These are phyloP conservation scores for Tolypocladium inflatum DNA, from an alignment of 2,329 filamentous ascomycete species.

Conservation along the genomic window DNA sequence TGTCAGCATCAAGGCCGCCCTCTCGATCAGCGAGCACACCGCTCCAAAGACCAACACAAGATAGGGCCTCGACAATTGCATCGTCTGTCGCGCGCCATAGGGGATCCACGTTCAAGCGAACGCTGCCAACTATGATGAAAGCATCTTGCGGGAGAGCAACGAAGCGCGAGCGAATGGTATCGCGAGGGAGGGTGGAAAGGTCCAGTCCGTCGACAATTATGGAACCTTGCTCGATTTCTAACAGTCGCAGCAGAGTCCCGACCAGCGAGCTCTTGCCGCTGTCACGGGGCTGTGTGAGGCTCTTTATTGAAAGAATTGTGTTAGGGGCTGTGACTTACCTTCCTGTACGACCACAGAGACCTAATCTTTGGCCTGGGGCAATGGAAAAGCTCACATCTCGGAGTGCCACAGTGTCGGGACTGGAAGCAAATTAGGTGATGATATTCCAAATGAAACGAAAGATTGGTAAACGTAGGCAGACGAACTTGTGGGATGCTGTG, in stretches of 20 bases:
- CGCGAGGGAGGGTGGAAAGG: slow-evolving; percentile 23
- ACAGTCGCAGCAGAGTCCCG: slow-evolving; percentile 22
- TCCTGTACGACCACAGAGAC: slow-evolving; percentile 16
- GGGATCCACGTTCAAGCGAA: slow-evolving; percentile 29
- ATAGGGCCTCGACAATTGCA: slow-evolving; percentile 2
- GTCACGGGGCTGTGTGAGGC: not conserved
- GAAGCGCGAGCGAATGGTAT: slow-evolving; percentile 29
- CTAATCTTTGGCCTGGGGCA: slow-evolving; percentile 12
- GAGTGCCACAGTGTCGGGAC: not conserved
- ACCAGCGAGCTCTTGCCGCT: slow-evolving; percentile 28
- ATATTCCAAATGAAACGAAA: not conserved
- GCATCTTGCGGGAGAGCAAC: slow-evolving; percentile 39
- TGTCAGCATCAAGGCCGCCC: slow-evolving; percentile 7
- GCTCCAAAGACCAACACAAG: slow-evolving; percentile 4
- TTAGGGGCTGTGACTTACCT: not conserved
- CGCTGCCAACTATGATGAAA: slow-evolving; percentile 31
- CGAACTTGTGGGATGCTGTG: not conserved
- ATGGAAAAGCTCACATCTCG: not conserved
- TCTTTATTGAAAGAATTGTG: not conserved
- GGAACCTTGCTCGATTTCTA: slow-evolving; percentile 17
- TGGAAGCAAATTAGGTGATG: not conserved
- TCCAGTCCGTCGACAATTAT: slow-evolving; percentile 29
- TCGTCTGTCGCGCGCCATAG: slow-evolving; percentile 4
- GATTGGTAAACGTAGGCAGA: not conserved
- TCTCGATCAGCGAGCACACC: slow-evolving; percentile 3